phyloP scores from a whole-genome alignment of 1,139 yeast genomes.

The Yamadazyma pseudoaaseri region DNA sequence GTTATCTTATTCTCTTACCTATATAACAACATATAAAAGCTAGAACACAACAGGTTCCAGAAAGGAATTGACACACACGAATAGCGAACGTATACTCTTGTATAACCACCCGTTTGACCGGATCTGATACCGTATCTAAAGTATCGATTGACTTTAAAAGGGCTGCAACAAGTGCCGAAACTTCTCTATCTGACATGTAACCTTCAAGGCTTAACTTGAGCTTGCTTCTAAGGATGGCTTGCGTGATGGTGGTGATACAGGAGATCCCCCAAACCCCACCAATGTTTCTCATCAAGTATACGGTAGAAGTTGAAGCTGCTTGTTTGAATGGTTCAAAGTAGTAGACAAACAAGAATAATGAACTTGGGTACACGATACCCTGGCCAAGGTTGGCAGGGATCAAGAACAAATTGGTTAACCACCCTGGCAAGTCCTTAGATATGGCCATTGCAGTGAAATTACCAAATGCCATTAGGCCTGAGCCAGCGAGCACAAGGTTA shows the following conservation, averaged over 20 bases:
- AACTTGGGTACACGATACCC: conserved; percentile 39
- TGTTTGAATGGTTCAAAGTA: conserved; percentile 29
- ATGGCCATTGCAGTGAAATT: conserved; percentile 28
- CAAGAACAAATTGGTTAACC: conserved; percentile 23
- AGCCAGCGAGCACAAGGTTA: conserved; percentile 26
- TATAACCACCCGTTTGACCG: conserved; percentile 15
- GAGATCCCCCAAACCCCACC: conserved; percentile 45
- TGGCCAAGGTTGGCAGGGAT: conserved; percentile 41
- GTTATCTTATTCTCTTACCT: not conserved
- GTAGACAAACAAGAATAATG: conserved; percentile 37
- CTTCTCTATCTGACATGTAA: conserved; percentile 11
- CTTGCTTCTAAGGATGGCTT: conserved; percentile 15
- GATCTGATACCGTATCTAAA: conserved; percentile 13
- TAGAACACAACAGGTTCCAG: conserved; percentile 18
- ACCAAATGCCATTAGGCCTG: conserved; percentile 30
- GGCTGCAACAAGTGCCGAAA: not conserved
- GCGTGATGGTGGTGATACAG: conserved; percentile 30
- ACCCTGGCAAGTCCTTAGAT: conserved; percentile 18
- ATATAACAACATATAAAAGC: conserved; percentile 13
- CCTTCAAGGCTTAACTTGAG: conserved; percentile 15
- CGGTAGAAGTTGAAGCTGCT: conserved; percentile 37
- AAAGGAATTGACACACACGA: conserved; percentile 20
- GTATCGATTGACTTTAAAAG: conserved; percentile 20
- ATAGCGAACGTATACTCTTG: conserved; percentile 21
- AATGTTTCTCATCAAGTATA: conserved; percentile 35